Conservation (phyloP, 306 rosid species). For the Sesbania bispinosa region DNA sequence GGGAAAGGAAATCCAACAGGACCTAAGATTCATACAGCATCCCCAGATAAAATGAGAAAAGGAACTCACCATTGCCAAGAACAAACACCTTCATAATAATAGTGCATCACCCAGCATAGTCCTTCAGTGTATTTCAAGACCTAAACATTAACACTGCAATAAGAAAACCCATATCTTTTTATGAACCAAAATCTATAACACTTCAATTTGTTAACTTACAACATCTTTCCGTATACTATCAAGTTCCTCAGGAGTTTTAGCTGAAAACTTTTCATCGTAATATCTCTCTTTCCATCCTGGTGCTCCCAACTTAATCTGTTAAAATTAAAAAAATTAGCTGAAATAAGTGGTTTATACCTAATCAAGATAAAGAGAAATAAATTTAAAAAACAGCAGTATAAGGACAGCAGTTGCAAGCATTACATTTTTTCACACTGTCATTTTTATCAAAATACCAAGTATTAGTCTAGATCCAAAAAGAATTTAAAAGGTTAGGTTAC, state of each 20-base stretch:
- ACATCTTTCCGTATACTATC: constrained; percentile 79
- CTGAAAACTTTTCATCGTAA: constrained; percentile 82
- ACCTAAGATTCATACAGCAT: background rate
- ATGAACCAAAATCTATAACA: constrained; percentile 18
- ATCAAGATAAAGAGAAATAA: background rate
- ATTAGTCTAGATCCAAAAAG: background rate
- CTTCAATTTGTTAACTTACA: constrained; percentile 52
- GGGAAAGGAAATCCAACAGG: constrained; percentile 5
- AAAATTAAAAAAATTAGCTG: constrained; percentile 5
- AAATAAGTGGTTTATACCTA: background rate
- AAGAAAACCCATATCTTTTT: constrained; percentile 23
- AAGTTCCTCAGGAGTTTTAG: constrained; percentile 81
- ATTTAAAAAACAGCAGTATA: background rate
- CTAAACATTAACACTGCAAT: constrained; percentile 39
- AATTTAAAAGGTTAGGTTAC: background rate
- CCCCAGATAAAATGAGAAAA: background rate
- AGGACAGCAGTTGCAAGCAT: background rate
- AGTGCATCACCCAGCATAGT: constrained; percentile 96
- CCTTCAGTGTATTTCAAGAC: constrained; percentile 96
- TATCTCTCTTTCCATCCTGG: constrained; percentile 98
- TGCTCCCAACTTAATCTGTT: constrained; percentile 80
- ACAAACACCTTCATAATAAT: constrained; percentile 97
- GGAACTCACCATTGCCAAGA: constrained; percentile 92
- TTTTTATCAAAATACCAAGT: background rate
- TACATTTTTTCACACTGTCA: background rate